Conservation (phyloP, 2,329 filamentous ascomycete genomes). For the Neofusicoccum parvum region DNA sequence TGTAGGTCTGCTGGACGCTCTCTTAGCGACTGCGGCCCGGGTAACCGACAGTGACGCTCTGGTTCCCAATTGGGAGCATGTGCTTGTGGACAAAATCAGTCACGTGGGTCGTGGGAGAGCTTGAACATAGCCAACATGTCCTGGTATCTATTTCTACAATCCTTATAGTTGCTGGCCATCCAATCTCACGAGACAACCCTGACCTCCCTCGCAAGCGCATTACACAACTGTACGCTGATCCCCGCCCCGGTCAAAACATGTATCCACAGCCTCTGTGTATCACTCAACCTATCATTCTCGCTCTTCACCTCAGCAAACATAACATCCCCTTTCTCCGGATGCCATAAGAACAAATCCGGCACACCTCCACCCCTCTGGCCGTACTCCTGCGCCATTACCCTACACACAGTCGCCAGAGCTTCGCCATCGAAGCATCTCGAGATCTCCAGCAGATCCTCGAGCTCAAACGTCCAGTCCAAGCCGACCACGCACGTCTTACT, state of each 20-base stretch:
- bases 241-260: conserved; percentile 87
- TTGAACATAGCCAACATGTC: too few relatives aligned
- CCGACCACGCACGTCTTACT: conserved; percentile 84
- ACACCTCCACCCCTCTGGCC: conserved; percentile 81
- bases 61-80: too few relatives aligned
- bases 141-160: too few relatives aligned
- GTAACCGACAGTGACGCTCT: too few relatives aligned
- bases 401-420: conserved; percentile 81
- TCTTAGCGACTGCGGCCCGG: background rate
- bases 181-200: background rate
- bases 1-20: background rate
- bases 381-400: conserved; percentile 95
- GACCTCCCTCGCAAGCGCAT: conserved; percentile 63
- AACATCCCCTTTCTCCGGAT: conserved; percentile 51
- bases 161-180: too few relatives aligned
- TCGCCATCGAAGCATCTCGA: conserved; percentile 76
- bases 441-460: conserved; percentile 78
- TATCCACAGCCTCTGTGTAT: conserved; percentile 96
- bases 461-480: conserved; percentile 83
- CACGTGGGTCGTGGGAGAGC: too few relatives aligned
- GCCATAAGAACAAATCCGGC: conserved; percentile 92
- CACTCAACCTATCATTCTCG: conserved; percentile 86
- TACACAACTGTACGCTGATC: conserved; percentile 79
- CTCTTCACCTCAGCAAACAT: conserved; percentile 68
- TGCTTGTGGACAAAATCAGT: too few relatives aligned